Conservation (phyloP, 768 basidiomycete species). For the Cystobasidium onofrii region DNA sequence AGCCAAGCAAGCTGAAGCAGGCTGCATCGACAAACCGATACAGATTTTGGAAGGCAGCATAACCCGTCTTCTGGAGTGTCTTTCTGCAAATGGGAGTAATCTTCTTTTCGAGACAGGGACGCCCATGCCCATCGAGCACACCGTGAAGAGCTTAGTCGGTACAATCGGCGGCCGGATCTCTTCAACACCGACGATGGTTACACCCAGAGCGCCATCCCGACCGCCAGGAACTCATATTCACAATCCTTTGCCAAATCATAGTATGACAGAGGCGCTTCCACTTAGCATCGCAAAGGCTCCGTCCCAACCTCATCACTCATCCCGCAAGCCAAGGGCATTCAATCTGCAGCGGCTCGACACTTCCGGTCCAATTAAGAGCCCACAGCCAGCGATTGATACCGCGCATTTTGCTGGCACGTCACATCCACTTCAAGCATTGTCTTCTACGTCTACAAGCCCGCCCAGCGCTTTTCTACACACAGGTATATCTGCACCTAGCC, state of each 20-base stretch:
- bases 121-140: not conserved
- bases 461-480: not conserved
- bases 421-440: not conserved
- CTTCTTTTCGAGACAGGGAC: not conserved
- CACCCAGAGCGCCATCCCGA: not conserved
- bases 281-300: not conserved
- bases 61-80: not conserved
- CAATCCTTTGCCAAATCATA: not conserved
- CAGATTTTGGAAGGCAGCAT: not conserved
- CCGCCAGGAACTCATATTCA: no score
- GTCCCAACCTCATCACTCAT: not conserved
- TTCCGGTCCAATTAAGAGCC: not conserved
- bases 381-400: not conserved
- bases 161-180: not conserved
- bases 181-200: not conserved
- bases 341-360: not conserved
- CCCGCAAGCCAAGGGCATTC: not conserved
- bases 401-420: not conserved
- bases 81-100: not conserved
- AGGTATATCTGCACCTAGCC: not conserved
- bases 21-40: not conserved
- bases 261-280: not conserved
- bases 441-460: not conserved
- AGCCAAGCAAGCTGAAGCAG: not conserved
- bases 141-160: not conserved